These are phyloP conservation scores for Arthrobotrys musiformis DNA, from an alignment of 2,329 filamentous ascomycete genomes.

Conservation along the genomic window DNA sequence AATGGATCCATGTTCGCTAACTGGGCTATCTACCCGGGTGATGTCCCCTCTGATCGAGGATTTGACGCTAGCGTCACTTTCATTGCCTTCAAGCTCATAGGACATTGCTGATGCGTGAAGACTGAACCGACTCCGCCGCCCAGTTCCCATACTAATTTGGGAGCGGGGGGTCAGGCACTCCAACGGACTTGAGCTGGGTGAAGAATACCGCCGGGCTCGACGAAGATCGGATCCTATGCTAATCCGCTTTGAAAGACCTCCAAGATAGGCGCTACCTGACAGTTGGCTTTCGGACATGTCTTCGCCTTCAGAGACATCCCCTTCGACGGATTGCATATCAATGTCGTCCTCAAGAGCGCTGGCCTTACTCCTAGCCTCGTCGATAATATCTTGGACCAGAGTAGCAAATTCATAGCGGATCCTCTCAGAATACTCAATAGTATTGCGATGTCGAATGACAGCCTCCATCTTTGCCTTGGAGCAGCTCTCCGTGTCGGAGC, in stretches of 20 bases:
- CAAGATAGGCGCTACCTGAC: conserved; percentile 51
- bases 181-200: conserved; percentile 86
- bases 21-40: conserved; percentile 84
- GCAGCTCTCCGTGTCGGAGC: conserved; percentile 85
- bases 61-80: conserved; percentile 86
- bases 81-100: conserved; percentile 85
- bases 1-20: conserved; percentile 77
- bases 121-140: conserved; percentile 55
- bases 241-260: conserved; percentile 58
- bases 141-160: conserved; percentile 68
- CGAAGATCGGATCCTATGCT: conserved; percentile 57
- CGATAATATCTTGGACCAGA: conserved; percentile 93
- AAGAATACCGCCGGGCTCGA: conserved; percentile 69
- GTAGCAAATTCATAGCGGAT: conserved; percentile 94
- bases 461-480: conserved; percentile 91
- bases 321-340: conserved; percentile 60
- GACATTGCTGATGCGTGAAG: conserved; percentile 60
- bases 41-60: conserved; percentile 68
- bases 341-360: conserved; percentile 63
- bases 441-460: conserved; percentile 87
- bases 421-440: conserved; percentile 94
- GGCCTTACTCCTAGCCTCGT: conserved; percentile 87
- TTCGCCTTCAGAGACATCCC: conserved; percentile 56
- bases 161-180: conserved; percentile 93
- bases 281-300: conserved; percentile 53